A percentile compares a stretch with the other conserved stretches of the same genome.
These are phyloP conservation scores for Micractinium conductrix DNA, from an alignment of 139 green algal genomes.

Conservation along the genomic window DNA sequence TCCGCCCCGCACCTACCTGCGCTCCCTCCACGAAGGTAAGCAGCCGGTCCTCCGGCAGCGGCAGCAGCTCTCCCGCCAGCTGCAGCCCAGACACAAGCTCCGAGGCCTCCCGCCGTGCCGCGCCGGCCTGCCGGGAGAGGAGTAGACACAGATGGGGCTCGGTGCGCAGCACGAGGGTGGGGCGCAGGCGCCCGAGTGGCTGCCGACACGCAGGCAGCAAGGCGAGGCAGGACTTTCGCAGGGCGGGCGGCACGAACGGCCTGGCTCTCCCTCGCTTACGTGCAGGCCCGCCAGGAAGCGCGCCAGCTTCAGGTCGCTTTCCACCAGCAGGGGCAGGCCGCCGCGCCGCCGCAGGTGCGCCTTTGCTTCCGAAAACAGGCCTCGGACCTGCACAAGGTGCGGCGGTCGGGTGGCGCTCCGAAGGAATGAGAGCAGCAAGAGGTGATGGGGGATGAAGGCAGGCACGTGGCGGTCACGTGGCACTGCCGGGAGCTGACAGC, in stretches of 20 bases:
- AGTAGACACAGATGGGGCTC: too few relatives aligned
- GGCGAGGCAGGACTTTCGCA: too few relatives aligned
- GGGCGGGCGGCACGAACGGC: too few relatives aligned
- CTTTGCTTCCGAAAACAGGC: conserved; percentile 63
- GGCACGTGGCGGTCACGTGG: too few relatives aligned
- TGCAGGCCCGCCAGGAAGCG: conserved; percentile 68
- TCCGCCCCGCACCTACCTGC: conserved; percentile 46
- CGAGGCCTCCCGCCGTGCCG: conserved; percentile 47
- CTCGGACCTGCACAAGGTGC: too few relatives aligned
- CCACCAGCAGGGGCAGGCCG: conserved; percentile 62
- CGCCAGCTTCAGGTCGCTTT: conserved; percentile 68
- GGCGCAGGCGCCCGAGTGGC: too few relatives aligned
- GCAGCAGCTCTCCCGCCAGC: conserved; percentile 46
- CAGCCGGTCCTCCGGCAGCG: conserved; percentile 64
- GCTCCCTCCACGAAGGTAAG: conserved; percentile 65
- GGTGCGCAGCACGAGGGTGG: too few relatives aligned
- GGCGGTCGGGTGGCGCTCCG: too few relatives aligned
- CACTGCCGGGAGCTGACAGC: too few relatives aligned
- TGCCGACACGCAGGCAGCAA: too few relatives aligned
- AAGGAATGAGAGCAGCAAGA: too few relatives aligned
- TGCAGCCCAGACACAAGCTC: conserved; percentile 49
- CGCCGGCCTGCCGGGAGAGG: conserved; percentile 21
- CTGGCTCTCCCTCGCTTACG: not conserved
- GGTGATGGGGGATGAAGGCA: too few relatives aligned
- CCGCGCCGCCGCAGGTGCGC: conserved; percentile 57